phyloP scores from a whole-genome alignment of 306 rosid genomes.

The Clitoria ternatea region DNA sequence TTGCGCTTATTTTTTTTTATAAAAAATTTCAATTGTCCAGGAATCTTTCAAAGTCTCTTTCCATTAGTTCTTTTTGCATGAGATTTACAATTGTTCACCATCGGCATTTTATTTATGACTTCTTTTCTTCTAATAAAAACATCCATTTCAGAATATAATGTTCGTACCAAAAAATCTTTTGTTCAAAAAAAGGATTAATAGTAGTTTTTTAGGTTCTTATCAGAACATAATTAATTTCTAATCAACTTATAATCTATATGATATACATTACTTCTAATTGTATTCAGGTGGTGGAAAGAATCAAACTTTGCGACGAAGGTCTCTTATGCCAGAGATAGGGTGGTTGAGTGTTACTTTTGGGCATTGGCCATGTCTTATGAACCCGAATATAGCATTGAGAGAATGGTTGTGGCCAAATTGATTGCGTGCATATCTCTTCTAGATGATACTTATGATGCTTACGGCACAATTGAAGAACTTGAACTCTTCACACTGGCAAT shows the following conservation, averaged over 20 bases:
- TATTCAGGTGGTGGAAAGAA: slow-evolving; percentile 45
- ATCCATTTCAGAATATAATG: background rate
- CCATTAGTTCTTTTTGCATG: background rate
- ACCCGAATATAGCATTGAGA: slow-evolving; percentile 18
- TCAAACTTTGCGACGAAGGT: slow-evolving; percentile 20
- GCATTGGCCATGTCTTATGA: slow-evolving; percentile 14
- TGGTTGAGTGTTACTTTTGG: slow-evolving; percentile 35
- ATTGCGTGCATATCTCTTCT: background rate
- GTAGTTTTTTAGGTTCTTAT: background rate
- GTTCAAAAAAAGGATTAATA: background rate
- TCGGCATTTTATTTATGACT: too few relatives aligned
- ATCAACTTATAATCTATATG: background rate
- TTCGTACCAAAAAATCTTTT: too few relatives aligned
- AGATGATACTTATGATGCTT: slow-evolving; percentile 47
- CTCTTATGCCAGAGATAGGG: slow-evolving; percentile 38
- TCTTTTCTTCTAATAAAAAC: too few relatives aligned
- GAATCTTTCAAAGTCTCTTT: background rate
- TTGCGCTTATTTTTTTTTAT: background rate
- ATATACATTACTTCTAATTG: background rate
- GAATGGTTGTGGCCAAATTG: slow-evolving; percentile 26
- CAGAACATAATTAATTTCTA: background rate
- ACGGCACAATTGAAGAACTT: slow-evolving; percentile 48
- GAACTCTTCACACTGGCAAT: slow-evolving; percentile 41
- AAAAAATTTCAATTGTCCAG: background rate
- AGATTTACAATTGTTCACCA: background rate